Evolutionary conservation across 768 basidiomycete species (phyloP), one percentile per base, ranked within the genome.

Genomic region (Pulveroboletus ravenelii): DNA sequence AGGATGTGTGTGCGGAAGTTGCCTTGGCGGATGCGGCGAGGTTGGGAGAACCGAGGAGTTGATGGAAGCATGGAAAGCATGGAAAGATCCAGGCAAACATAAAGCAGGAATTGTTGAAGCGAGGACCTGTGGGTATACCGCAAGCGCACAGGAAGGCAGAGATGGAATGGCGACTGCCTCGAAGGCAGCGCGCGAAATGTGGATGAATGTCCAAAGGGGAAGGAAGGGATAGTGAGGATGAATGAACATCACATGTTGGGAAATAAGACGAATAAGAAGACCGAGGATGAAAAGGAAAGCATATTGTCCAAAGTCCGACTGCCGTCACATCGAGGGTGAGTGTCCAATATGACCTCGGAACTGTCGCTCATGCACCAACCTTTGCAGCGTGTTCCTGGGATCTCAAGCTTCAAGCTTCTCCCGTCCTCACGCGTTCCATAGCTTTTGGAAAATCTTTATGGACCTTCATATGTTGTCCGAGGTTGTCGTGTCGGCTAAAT

Each of bases 401-500:
- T 49, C 40, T 41, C 42, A 40, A 27, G 29, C 38, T 41, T 57
- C 60, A 63, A 34, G 41, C 53, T 39, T 65, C 63, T 42, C 49
- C 57, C n/a, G 39, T 53, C 47, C 56, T 60, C 47, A 53, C 32
- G 47, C 61, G 67, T 39, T 66, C 67, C 44, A 68, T 37, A 12
- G 54, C 43, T 36, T 58, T 68, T n/a, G 63, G 52, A 35, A 60
- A 60, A 55, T 71, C 68, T 57, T 74, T 75, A 70, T 92, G 89
- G 38, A 91, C 85, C 42, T 87, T 83, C 83, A 88, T 85, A 61
- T 93, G 91, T 69, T 93, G 91, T 40, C 84, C 82, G 41, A 93
- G 79, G 63, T 93, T 93, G 66, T 93, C 92, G 60, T 89, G 87
- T 42, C 92, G 77, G 61, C 85, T 87, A 63, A 93, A 93, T 56